Percentiles rank a stretch among this genome's conserved stretches.
These are phyloP conservation scores for Stropharia rugosoannulata DNA, from an alignment of 768 basidiomycete species.

Conservation along the genomic window DNA sequence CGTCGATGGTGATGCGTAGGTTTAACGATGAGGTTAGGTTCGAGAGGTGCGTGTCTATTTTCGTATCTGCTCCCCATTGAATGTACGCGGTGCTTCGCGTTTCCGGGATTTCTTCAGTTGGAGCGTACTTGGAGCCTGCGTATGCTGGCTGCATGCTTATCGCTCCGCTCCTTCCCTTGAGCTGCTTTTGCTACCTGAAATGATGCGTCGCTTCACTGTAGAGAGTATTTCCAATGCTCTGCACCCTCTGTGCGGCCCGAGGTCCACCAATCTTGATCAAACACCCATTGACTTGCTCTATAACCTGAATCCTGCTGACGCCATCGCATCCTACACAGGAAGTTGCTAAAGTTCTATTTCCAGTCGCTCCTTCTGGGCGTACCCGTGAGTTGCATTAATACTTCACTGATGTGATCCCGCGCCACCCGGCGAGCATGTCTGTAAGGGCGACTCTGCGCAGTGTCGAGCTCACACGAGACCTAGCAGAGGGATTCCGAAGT, in stretches of 20 bases:
- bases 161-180: too few species aligned
- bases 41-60: constrained; percentile 56
- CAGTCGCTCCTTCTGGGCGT: constrained; percentile 91
- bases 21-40: constrained; percentile 68
- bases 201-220: too few species aligned
- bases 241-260: too few species aligned
- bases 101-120: not conserved
- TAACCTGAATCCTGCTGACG: not conserved
- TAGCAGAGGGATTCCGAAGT: too few species aligned
- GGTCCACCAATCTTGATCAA: too few species aligned
- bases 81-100: not conserved
- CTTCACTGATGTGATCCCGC: constrained; percentile 2
- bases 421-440: not conserved
- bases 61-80: not conserved
- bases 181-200: too few species aligned
- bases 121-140: not conserved
- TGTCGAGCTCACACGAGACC: too few species aligned
- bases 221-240: too few species aligned
- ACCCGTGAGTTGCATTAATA: constrained; percentile 40
- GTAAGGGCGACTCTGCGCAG: too few species aligned
- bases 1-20: constrained; percentile 69
- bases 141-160: too few species aligned
- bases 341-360: constrained; percentile 90
- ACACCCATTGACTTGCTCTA: too few species aligned
- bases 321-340: constrained; percentile 41